Base-by-base conservation (phyloP, 2,329 filamentous ascomycete genomes). In the Phialemoniopsis sp. region DNA sequence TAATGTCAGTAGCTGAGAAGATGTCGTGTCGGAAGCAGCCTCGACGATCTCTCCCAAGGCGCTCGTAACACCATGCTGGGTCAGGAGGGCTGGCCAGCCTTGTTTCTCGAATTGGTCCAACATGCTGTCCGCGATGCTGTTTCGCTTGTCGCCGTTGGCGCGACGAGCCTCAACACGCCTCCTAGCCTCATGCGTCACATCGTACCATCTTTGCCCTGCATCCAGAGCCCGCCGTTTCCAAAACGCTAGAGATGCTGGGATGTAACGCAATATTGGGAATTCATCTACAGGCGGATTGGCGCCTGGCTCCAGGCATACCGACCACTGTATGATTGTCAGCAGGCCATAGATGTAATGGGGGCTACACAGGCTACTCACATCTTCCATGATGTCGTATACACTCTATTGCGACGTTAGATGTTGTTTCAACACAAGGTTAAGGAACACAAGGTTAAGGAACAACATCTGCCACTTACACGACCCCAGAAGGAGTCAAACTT, bases 241-340 rank as follows among this genome's bases (percentile, higher is more conserved):
- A 6, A 10, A 6, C 10, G 21, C 21, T 26, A 26, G 21, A 26
- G 21, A 16, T n/a, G 26, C 17, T 32, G 67, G 67, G 16, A 69
- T 45, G 10, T 44, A 57, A n/a, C 63, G 53, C 13, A 71, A 46
- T 14, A 62, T 51, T 0, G 66, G 62, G 38, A 62, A 65, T 32
- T 64, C 54, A 40, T 70, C 67, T 4, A 70, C 63, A 1, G 67
- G 67, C 3, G 67, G 66, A 2, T 64, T 70, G 4, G 59, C 61
- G 2, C 66, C 67, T 1, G 59, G 55, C 45, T 68, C 67, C 53
- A 66, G 59, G 1, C 65, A 54, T 19, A 55, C 48, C 3, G 59
- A 58, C 59, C 58, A 67, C 35, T 26, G 10, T 10, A 26, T 26
- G 10, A 26, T 6, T 26, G 6, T 26, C 6, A 26, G 21, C 21